Evolutionary conservation across 805 yeast genomes (phyloP).

Genomic region (Priceomyces medius): DNA sequence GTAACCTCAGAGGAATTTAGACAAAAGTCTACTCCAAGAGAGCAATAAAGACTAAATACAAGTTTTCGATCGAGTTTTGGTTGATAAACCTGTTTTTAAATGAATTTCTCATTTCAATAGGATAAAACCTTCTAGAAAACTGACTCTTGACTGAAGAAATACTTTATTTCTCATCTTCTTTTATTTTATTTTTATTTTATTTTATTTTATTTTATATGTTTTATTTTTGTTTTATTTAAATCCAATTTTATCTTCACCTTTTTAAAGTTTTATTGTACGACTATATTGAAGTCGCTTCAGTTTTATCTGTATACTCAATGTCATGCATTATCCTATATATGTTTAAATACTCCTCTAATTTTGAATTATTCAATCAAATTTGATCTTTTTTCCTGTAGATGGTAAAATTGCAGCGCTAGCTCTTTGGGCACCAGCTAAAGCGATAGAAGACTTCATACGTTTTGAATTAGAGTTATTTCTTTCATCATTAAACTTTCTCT

Average conservation of each 20-base stretch:
- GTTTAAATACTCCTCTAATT: background rate
- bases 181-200: conserved; percentile 2
- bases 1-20: conserved; percentile 24
- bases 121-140: too few species aligned
- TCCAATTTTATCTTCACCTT: too few species aligned
- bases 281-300: too few species aligned
- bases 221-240: too few species aligned
- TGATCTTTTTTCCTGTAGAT: conserved; percentile 84
- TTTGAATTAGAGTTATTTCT: conserved; percentile 37
- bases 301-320: conserved; percentile 2
- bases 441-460: conserved; percentile 74
- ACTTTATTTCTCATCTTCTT: conserved; percentile 1
- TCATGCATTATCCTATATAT: background rate
- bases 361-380: conserved; percentile 48
- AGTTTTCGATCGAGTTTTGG: too few species aligned
- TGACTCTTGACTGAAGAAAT: background rate
- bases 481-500: conserved; percentile 11
- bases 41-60: too few species aligned
- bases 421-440: conserved; percentile 85
- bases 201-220: conserved; percentile 3
- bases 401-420: conserved; percentile 86
- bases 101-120: too few species aligned
- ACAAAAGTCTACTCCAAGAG: conserved; percentile 11
- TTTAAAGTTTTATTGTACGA: too few species aligned
- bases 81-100: too few species aligned